Evolutionary conservation across 75 land plant genomes (phyloP).

Genomic region (Azolla pinnata): DNA sequence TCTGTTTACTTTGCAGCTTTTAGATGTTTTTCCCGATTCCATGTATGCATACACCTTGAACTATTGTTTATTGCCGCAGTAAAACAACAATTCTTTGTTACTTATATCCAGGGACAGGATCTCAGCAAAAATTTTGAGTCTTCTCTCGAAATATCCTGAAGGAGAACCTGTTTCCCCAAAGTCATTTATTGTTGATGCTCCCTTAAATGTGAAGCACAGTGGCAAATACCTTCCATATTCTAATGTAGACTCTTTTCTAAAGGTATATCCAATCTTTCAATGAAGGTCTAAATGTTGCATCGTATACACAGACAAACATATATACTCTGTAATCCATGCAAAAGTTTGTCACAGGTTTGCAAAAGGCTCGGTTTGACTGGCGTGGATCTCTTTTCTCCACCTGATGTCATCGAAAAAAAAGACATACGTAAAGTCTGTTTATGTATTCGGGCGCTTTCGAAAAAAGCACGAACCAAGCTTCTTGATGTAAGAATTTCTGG

Average conservation of each 20-base stretch:
- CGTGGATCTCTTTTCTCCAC: constrained; percentile 65
- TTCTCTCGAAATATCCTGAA: background rate
- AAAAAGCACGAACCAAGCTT: constrained; percentile 46
- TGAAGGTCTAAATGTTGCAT: constrained; percentile 1
- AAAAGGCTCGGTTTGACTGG: constrained; percentile 53
- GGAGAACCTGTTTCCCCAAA: constrained; percentile 6
- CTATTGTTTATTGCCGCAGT: no score
- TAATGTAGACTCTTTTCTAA: constrained; percentile 64
- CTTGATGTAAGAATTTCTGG: constrained; percentile 32
- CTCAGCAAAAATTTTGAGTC: background rate
- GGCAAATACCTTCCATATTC: constrained; percentile 62
- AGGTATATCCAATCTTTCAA: constrained; percentile 29
- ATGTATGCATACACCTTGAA: no score
- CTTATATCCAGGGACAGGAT: constrained; percentile 2
- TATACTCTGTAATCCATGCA: background rate
- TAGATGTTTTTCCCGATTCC: no score
- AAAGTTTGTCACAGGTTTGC: constrained; percentile 34
- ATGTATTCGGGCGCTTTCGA: constrained; percentile 62
- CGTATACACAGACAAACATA: background rate
- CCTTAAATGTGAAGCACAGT: constrained; percentile 29
- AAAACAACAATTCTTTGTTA: no score
- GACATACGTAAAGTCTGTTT: constrained; percentile 68
- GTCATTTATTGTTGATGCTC: background rate
- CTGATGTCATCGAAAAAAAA: constrained; percentile 76
- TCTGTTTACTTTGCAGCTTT: no score